Evolutionary conservation across 148 eudicot species (phyloP).

Genomic region (Vaccinium macrocarpon): DNA sequence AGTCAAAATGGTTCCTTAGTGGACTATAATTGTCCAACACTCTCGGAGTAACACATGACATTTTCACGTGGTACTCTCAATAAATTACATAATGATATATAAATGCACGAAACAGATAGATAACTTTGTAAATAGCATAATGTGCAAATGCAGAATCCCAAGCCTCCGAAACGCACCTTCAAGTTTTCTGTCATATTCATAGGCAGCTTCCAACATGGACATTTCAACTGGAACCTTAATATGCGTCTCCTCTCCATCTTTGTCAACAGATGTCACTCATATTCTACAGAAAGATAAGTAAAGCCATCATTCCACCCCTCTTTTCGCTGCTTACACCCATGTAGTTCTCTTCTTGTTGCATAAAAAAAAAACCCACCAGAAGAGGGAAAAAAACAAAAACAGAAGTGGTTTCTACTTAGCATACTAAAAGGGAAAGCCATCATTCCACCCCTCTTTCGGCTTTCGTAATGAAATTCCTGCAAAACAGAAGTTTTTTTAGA

Average conservation of each 20-base stretch:
- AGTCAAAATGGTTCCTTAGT: no score
- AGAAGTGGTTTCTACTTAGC: no score
- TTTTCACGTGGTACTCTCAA: no score
- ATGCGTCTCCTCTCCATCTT: constrained; percentile 73
- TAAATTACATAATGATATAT: no score
- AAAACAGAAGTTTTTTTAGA: background rate
- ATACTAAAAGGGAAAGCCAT: no score
- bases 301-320: background rate
- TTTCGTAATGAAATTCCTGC: background rate
- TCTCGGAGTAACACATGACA: no score
- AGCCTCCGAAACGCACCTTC: constrained; percentile 48
- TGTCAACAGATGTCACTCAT: constrained; percentile 85
- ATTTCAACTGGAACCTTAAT: constrained; percentile 85
- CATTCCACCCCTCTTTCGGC: no score
- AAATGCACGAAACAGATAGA: background rate
- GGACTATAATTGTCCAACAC: no score
- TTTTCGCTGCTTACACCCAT: background rate
- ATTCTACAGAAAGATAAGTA: constrained; percentile 48
- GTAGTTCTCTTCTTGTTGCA: no score
- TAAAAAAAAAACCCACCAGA: no score
- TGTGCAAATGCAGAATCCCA: background rate
- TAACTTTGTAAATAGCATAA: background rate
- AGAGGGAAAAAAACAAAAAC: no score
- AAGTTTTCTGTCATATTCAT: constrained; percentile 82
- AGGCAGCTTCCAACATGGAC: constrained; percentile 97